Base-by-base conservation (phyloP, 1,139 yeast species). In the Magnusiomyces sp. region DNA sequence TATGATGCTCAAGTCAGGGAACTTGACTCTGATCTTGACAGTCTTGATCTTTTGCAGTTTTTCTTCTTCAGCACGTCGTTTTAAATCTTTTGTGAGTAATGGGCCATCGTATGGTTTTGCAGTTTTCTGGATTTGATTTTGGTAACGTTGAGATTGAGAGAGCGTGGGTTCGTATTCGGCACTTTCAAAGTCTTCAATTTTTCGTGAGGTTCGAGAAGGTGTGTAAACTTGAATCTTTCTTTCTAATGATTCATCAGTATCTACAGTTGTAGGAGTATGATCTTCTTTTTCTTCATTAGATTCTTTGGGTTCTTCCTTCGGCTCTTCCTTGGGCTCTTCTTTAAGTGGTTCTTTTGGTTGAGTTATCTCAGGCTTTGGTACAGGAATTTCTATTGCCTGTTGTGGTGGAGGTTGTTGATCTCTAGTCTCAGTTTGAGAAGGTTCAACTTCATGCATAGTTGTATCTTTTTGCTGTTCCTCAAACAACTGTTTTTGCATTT, bases 1-100 rank as follows among this genome's bases (percentile, higher is more conserved):
- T 1, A 66, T 43, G 29, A 61, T 62, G 1, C 66, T 56, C 47
- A 62, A 66, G 46, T 67, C 68, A 0, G 70, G 70, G 7, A 66
- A 53, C 31, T 66, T 54, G n/a, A 66, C 53, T 23, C 70, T 54
- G 9, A 66, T 52, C 20, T 52, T 45, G 9, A 47, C 33, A 2
- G 34, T 32, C 6, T 53, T 51, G 5, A 59, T 48, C 23, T 57
- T 53, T n/a, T 56, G 53, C 13, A 43, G 41, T 40, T 58, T 62
- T 45, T 58, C 61, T 5, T 48, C 47, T 29, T 60, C 63, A 20
- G 54, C 56, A 23, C 58, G 54, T 46, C 58, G 60, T 10, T 65
- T 56, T 46, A 66, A 53, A 2, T 61, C 54, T 47, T 59, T 59
- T 11, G 69, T 65, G 53, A 65, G 52, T 19, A 66, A 52, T 4